Percentiles rank a stretch among this genome's conserved stretches.
phyloP scores from a whole-genome alignment of 2,329 filamentous ascomycete species.

The Westerdykella sp. region DNA sequence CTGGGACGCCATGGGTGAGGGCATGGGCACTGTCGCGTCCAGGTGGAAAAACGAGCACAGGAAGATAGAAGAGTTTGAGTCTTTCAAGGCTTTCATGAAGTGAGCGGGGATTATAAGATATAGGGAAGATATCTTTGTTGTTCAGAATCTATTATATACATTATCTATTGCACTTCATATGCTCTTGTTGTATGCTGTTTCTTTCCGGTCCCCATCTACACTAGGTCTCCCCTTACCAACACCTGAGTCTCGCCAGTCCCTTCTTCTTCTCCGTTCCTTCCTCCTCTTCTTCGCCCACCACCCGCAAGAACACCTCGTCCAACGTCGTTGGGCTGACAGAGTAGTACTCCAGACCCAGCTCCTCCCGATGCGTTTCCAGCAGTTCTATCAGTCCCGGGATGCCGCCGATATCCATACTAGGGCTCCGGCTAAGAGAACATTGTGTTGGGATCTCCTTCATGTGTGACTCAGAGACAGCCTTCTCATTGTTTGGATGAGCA shows the following conservation, averaged over 20 bases:
- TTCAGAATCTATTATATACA: too few species aligned
- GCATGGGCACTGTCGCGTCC: too few species aligned
- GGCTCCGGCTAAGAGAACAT: too few species aligned
- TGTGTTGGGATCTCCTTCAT: neutral
- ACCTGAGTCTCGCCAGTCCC: neutral
- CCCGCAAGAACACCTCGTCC: conserved; percentile 83
- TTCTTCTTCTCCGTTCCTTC: conserved; percentile 34
- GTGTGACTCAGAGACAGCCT: conserved; percentile 6
- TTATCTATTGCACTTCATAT: too few species aligned
- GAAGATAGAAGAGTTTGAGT: too few species aligned
- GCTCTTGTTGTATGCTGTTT: too few species aligned
- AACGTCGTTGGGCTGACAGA: conserved; percentile 80
- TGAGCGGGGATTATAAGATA: too few species aligned
- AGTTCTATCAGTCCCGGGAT: conserved; percentile 65
- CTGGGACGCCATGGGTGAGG: too few species aligned
- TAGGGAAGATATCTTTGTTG: too few species aligned
- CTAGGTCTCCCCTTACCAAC: neutral
- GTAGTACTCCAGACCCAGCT: conserved; percentile 74
- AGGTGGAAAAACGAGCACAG: too few species aligned
- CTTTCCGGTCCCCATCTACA: too few species aligned
- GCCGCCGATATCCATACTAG: conserved; percentile 32
- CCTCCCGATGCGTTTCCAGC: conserved; percentile 64
- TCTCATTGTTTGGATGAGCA: conserved; percentile 27
- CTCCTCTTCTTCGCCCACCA: conserved; percentile 74
- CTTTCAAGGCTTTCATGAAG: too few species aligned